A percentile compares a stretch with the other conserved stretches of the same genome.
Evolutionary conservation across 345 rosid genomes (phyloP).

Genomic region (Salix purpurea): DNA sequence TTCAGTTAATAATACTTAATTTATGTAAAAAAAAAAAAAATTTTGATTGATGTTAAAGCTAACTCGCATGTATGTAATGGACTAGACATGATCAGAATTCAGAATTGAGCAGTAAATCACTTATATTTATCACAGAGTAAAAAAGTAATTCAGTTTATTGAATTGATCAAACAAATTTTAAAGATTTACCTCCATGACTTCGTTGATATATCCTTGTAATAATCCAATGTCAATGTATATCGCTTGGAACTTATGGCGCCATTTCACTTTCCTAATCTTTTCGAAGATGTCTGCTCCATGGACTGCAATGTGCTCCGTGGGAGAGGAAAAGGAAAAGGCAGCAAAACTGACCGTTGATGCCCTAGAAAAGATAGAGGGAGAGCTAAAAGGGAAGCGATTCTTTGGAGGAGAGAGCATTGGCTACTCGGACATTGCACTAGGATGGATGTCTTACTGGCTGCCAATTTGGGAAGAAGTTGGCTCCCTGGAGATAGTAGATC

Average conservation of each 20-base stretch:
- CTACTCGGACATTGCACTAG: slow-evolving; percentile 30
- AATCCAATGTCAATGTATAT: not conserved
- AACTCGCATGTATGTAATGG: too few species aligned
- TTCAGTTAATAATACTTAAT: too few species aligned
- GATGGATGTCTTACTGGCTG: slow-evolving; percentile 26
- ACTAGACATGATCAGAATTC: too few species aligned
- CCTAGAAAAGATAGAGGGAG: slow-evolving; percentile 29
- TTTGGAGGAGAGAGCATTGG: slow-evolving; percentile 36
- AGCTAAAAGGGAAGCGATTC: slow-evolving; percentile 22
- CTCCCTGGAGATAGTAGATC: slow-evolving; percentile 11
- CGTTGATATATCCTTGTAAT: too few species aligned
- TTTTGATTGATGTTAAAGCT: too few species aligned
- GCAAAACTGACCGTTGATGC: slow-evolving; percentile 12
- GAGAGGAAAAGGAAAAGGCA: slow-evolving; percentile 24
- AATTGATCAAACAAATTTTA: too few species aligned
- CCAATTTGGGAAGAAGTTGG: slow-evolving; percentile 35
- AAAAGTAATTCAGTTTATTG: too few species aligned
- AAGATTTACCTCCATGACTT: too few species aligned
- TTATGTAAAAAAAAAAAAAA: too few species aligned
- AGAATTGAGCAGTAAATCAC: too few species aligned
- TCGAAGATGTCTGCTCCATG: slow-evolving; percentile 2
- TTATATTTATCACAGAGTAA: too few species aligned
- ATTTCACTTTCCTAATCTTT: not conserved
- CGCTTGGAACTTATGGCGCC: not conserved
- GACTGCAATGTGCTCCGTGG: slow-evolving; percentile 10